A percentile compares a stretch with the other conserved stretches of the same genome.
phyloP scores from a whole-genome alignment of 2,329 filamentous ascomycete genomes.

The Nectriaceae sp. region DNA sequence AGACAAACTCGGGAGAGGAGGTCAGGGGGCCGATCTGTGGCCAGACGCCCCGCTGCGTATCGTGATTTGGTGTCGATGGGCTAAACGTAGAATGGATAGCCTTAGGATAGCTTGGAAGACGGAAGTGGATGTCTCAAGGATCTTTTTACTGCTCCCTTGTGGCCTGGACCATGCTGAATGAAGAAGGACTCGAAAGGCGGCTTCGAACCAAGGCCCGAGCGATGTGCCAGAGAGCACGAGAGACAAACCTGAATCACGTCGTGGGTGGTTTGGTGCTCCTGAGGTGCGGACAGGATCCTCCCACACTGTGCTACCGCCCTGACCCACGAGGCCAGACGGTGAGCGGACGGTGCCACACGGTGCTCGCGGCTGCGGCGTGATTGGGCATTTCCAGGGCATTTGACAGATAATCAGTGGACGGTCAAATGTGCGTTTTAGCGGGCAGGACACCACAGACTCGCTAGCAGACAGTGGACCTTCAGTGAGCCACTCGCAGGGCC shows the following conservation, averaged over 20 bases:
- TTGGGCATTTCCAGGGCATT: constrained; percentile 17
- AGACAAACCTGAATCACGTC: neutral
- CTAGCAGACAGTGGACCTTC: neutral
- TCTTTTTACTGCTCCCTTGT: no score
- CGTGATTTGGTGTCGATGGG: constrained; percentile 19
- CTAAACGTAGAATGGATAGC: neutral
- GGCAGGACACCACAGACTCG: neutral
- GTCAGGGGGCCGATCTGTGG: constrained; percentile 31
- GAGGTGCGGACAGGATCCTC: neutral
- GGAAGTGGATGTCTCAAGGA: constrained; percentile 21
- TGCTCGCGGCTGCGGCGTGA: constrained; percentile 10
- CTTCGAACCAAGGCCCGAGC: no score
- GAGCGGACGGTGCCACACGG: constrained; percentile 7
- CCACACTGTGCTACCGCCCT: neutral
- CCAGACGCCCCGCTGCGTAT: constrained; percentile 26
- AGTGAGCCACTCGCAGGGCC: neutral
- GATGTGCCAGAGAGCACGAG: no score
- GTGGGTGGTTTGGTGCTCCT: neutral
- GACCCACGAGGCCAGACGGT: neutral
- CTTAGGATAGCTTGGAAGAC: constrained; percentile 2
- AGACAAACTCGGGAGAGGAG: no score
- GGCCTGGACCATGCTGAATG: constrained; percentile 10
- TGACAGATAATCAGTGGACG: neutral
- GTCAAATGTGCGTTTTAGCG: neutral
- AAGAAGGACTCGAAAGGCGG: no score